Evolutionary conservation across 2,329 filamentous ascomycete species (phyloP).

Genomic region (Periconia sp.): DNA sequence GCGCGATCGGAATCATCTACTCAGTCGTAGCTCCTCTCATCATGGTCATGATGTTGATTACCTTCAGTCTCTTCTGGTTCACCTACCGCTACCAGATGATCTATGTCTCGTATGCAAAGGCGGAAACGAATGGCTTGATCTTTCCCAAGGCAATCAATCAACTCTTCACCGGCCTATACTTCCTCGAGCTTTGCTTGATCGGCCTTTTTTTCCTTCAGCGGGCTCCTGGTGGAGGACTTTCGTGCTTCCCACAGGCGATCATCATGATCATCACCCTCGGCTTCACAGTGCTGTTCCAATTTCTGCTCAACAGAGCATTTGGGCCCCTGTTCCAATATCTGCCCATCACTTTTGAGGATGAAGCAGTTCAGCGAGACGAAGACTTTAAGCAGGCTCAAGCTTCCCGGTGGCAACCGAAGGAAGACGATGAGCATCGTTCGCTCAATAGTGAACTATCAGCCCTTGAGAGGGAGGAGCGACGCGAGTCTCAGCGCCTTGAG

Average conservation of each 20-base stretch:
- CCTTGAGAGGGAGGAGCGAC: constrained; percentile 35
- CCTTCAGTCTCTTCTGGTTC: constrained; percentile 89
- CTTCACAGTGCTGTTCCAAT: constrained; percentile 78
- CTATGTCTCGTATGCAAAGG: constrained; percentile 87
- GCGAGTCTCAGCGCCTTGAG: constrained; percentile 41
- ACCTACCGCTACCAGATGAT: constrained; percentile 97
- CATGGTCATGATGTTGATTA: constrained; percentile 89
- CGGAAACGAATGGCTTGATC: constrained; percentile 89
- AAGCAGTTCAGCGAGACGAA: constrained; percentile 88
- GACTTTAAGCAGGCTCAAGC: constrained; percentile 84
- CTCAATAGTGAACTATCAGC: constrained; percentile 44
- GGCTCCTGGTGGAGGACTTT: constrained; percentile 59
- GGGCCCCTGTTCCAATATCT: constrained; percentile 85
- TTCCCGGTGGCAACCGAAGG: constrained; percentile 66
- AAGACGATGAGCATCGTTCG: constrained; percentile 56
- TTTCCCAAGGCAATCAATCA: constrained; percentile 95
- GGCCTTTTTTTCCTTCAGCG: constrained; percentile 84
- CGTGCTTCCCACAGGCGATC: constrained; percentile 78
- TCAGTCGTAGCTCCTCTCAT: constrained; percentile 89
- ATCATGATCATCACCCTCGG: constrained; percentile 79
- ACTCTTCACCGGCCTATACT: constrained; percentile 90
- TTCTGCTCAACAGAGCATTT: constrained; percentile 82
- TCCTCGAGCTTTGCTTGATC: constrained; percentile 90
- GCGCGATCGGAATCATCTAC: constrained; percentile 90
- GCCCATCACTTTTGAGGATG: constrained; percentile 94